phyloP scores from a whole-genome alignment of 371 early-diverging fungal species.

The Vairimorpha apis region DNA sequence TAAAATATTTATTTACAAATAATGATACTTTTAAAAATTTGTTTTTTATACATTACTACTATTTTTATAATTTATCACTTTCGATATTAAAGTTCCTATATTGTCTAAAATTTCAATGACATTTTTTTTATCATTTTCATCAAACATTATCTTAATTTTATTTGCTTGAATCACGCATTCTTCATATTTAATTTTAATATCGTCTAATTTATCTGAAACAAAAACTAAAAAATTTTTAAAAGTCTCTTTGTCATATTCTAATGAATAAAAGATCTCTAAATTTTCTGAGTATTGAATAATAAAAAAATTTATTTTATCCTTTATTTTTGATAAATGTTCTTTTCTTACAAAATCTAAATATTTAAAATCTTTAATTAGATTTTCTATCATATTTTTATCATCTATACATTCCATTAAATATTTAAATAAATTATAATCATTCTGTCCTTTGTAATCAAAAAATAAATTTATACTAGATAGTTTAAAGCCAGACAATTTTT shows the following conservation, averaged over 20 bases:
- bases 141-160: not conserved
- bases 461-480: constrained; percentile 37
- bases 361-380: constrained; percentile 25
- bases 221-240: constrained; percentile 3
- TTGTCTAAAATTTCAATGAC: constrained; percentile 2
- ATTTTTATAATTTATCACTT: constrained; percentile 2
- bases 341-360: constrained; percentile 36
- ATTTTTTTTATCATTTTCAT: constrained; percentile 1
- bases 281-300: constrained; percentile 31
- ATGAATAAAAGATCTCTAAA: not conserved
- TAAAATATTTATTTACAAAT: too few relatives aligned
- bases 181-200: constrained; percentile 4
- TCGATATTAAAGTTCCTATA: not conserved
- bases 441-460: constrained; percentile 37
- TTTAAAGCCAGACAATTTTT: constrained; percentile 44
- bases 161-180: not conserved
- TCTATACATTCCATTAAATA: constrained; percentile 33
- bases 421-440: constrained; percentile 24
- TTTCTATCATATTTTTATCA: not conserved
- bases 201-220: not conserved
- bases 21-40: not conserved
- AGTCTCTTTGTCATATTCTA: constrained; percentile 16
- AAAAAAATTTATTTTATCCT: constrained; percentile 42
- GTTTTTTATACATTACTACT: too few relatives aligned
- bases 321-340: constrained; percentile 20